A percentile compares a stretch with the other conserved stretches of the same genome.
phyloP scores from a whole-genome alignment of 2,329 filamentous ascomycete species.

The Diaporthe sp. region DNA sequence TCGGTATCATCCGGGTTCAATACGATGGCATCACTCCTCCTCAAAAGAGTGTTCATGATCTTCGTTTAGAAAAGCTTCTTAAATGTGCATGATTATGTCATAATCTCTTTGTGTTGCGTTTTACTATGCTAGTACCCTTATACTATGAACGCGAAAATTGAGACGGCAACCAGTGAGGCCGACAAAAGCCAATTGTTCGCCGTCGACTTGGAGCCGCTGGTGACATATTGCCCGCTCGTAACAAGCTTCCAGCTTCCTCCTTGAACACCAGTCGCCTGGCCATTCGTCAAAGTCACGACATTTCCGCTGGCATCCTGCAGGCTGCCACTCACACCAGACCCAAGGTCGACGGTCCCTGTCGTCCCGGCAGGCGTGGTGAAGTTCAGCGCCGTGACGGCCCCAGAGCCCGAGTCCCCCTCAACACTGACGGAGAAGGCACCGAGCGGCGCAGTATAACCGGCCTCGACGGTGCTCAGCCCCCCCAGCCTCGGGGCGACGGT shows the following conservation, averaged over 20 bases:
- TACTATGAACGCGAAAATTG: neutral
- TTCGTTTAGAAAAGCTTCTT: too few relatives aligned
- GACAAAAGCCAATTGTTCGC: neutral
- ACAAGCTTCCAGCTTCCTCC: constrained; percentile 36
- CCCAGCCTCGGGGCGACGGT: constrained; percentile 55
- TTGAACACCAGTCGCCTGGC: constrained; percentile 14
- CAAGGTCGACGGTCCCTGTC: constrained; percentile 35
- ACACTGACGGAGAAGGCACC: constrained; percentile 32
- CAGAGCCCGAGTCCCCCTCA: constrained; percentile 23
- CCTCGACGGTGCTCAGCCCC: constrained; percentile 48
- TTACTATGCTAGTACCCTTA: neutral
- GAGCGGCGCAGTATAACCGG: constrained; percentile 30
- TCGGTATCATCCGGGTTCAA: too few relatives aligned
- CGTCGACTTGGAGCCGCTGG: neutral
- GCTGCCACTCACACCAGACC: constrained; percentile 12
- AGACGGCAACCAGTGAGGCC: neutral
- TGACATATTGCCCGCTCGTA: neutral
- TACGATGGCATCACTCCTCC: too few relatives aligned
- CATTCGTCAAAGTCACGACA: constrained; percentile 20
- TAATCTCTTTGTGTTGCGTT: neutral
- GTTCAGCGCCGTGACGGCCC: constrained; percentile 34
- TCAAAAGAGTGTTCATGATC: too few relatives aligned
- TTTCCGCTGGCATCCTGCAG: constrained; percentile 5
- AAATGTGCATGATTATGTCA: neutral
- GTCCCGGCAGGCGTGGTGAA: constrained; percentile 35